Conservation (phyloP, 768 basidiomycete species). For the Gloeophyllum trabeum region DNA sequence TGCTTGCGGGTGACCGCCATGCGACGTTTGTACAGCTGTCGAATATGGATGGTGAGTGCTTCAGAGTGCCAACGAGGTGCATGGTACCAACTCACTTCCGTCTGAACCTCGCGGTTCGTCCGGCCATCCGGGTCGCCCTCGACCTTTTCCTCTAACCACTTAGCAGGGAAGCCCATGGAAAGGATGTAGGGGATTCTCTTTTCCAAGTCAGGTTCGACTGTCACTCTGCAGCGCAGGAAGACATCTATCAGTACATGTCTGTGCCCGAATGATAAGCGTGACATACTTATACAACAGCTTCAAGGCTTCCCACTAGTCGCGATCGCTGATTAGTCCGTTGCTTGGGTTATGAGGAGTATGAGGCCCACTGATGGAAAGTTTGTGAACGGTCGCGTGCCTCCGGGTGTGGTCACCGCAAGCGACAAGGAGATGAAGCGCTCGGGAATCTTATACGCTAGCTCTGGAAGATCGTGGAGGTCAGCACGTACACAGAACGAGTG, state of each 20-base stretch:
- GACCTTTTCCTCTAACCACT: slow-evolving; percentile 50
- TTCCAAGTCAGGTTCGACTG: slow-evolving; percentile 25
- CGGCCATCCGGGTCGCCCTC: slow-evolving; percentile 41
- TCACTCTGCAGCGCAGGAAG: slow-evolving; percentile 24
- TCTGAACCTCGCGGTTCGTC: slow-evolving; percentile 54
- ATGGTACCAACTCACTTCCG: slow-evolving; percentile 26
- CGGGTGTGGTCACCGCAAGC: slow-evolving; percentile 61
- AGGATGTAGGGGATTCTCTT: slow-evolving; percentile 38
- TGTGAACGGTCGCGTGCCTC: slow-evolving; percentile 37
- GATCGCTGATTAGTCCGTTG: too few relatives aligned
- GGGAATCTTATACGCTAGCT: slow-evolving; percentile 56
- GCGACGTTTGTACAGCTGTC: slow-evolving; percentile 34
- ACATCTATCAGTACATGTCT: background rate
- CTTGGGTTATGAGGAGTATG: background rate
- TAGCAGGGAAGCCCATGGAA: slow-evolving; percentile 44
- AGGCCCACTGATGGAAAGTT: slow-evolving; percentile 53
- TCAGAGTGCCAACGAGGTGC: background rate
- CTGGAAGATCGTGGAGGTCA: slow-evolving; percentile 25
- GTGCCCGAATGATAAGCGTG: background rate
- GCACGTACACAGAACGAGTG: slow-evolving; percentile 1
- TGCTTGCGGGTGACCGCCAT: slow-evolving; percentile 46
- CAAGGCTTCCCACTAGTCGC: too few relatives aligned
- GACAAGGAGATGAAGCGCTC: slow-evolving; percentile 55
- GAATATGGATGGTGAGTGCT: background rate
- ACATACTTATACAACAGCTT: slow-evolving; percentile 51